Evolutionary conservation across 1,139 yeast species (phyloP).

Genomic region (Zygosaccharomyces sapae): DNA sequence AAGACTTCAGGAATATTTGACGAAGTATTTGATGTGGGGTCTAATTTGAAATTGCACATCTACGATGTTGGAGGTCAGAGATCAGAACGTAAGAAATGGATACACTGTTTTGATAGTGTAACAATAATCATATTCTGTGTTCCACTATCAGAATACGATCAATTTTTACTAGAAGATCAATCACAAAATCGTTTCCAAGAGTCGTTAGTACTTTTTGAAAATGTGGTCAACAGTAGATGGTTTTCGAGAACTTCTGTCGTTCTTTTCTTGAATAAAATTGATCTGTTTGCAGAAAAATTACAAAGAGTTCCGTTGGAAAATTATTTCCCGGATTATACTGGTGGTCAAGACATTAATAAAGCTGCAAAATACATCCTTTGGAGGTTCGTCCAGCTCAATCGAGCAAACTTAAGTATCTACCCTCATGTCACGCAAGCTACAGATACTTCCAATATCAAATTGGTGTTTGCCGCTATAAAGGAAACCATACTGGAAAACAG

Average conservation of each 20-base stretch:
- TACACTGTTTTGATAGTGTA: constrained; percentile 90
- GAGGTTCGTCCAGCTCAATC: constrained; percentile 82
- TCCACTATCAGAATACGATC: constrained; percentile 87
- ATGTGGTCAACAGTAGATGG: constrained; percentile 93
- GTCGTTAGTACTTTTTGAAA: constrained; percentile 78
- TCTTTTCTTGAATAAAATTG: constrained; percentile 81
- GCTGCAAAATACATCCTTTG: constrained; percentile 93
- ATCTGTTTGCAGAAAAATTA: constrained; percentile 80
- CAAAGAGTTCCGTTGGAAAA: constrained; percentile 77
- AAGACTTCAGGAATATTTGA: constrained; percentile 92
- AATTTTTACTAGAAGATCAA: constrained; percentile 73
- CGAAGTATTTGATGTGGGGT: constrained; percentile 71
- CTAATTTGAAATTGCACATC: constrained; percentile 65
- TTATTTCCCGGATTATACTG: constrained; percentile 85
- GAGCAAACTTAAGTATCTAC: constrained; percentile 75
- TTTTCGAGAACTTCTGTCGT: constrained; percentile 82
- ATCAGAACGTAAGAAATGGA: constrained; percentile 92
- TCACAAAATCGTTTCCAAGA: constrained; percentile 80
- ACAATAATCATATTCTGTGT: constrained; percentile 87
- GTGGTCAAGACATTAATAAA: constrained; percentile 81
- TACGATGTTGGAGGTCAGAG: constrained; percentile 95
- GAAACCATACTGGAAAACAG: constrained; percentile 85
- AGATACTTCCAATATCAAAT: constrained; percentile 80
- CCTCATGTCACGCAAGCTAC: constrained; percentile 96
- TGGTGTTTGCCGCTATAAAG: constrained; percentile 88